Conservation (phyloP, 2,329 filamentous ascomycete genomes). For the Podosphaera leucotricha region DNA sequence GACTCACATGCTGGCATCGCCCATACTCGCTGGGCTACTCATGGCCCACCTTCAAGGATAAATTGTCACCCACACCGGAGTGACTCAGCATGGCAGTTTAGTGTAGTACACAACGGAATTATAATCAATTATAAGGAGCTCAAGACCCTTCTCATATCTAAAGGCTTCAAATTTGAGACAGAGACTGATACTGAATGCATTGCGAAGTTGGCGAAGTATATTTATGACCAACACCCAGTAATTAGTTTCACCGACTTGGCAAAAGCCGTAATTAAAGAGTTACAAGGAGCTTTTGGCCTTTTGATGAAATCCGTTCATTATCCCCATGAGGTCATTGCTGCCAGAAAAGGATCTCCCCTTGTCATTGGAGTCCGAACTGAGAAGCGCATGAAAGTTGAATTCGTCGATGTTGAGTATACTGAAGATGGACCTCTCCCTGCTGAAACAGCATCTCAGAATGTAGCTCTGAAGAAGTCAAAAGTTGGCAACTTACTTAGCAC, state of each 20-base stretch:
- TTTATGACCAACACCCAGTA: constrained; percentile 80
- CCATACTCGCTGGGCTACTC: constrained; percentile 97
- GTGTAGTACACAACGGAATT: constrained; percentile 97
- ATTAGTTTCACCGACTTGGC: constrained; percentile 92
- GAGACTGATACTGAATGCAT: constrained; percentile 99
- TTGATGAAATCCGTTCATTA: constrained; percentile 97
- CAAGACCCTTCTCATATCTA: constrained; percentile 73
- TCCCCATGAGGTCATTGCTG: constrained; percentile 91
- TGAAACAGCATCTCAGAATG: constrained; percentile 88
- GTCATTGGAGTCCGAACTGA: constrained; percentile 92
- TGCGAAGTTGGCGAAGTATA: constrained; percentile 94
- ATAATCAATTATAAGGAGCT: constrained; percentile 99
- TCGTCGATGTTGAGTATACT: constrained; percentile 93
- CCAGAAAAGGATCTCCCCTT: constrained; percentile 91
- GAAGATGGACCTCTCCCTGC: constrained; percentile 66
- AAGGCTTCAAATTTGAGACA: constrained; percentile 97
- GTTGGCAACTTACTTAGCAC: constrained; percentile 42
- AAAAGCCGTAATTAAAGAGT: constrained; percentile 95
- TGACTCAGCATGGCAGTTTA: constrained; percentile 86
- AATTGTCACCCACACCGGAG: constrained; percentile 41
- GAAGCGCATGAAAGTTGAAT: constrained; percentile 99
- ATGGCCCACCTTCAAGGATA: constrained; percentile 73
- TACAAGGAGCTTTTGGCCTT: constrained; percentile 91
- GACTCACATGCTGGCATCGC: constrained; percentile 97
- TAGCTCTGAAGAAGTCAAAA: constrained; percentile 75